Conservation (phyloP, 345 rosid species). For the Salix koriyanagi region DNA sequence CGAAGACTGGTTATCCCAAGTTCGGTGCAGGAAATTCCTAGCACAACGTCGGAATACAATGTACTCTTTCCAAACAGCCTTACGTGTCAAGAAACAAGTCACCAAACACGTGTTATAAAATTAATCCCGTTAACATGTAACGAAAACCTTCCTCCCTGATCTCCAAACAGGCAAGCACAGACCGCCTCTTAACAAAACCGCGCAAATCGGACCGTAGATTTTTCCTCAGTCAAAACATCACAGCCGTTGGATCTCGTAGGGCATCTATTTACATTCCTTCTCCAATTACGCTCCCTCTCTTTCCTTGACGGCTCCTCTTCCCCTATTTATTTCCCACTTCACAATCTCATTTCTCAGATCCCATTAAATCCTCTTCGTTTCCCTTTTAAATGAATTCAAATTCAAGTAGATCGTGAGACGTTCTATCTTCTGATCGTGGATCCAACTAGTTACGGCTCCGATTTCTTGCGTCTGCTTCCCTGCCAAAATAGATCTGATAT, state of each 20-base stretch:
- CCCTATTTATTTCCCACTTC: background rate
- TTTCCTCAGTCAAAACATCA: background rate
- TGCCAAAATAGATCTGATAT: background rate
- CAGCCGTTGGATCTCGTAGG: constrained; percentile 21
- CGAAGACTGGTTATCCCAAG: too few relatives aligned
- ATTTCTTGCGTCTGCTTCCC: too few relatives aligned
- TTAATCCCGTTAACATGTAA: background rate
- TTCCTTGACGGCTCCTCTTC: background rate
- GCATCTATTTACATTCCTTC: background rate
- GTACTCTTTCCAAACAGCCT: background rate
- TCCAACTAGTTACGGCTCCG: background rate
- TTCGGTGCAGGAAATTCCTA: background rate
- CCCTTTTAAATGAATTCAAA: background rate
- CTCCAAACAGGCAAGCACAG: background rate
- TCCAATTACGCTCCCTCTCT: background rate
- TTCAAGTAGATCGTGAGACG: background rate
- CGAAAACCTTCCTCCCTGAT: constrained; percentile 10
- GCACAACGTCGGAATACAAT: background rate
- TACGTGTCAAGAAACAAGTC: background rate
- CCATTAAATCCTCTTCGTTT: background rate
- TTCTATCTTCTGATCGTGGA: background rate
- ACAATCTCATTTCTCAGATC: background rate
- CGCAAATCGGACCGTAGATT: constrained; percentile 26
- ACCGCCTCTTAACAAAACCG: background rate
- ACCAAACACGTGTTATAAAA: constrained; percentile 6